Conservation (phyloP, 2,329 filamentous ascomycete genomes). For the Coniochaeta sp. region DNA sequence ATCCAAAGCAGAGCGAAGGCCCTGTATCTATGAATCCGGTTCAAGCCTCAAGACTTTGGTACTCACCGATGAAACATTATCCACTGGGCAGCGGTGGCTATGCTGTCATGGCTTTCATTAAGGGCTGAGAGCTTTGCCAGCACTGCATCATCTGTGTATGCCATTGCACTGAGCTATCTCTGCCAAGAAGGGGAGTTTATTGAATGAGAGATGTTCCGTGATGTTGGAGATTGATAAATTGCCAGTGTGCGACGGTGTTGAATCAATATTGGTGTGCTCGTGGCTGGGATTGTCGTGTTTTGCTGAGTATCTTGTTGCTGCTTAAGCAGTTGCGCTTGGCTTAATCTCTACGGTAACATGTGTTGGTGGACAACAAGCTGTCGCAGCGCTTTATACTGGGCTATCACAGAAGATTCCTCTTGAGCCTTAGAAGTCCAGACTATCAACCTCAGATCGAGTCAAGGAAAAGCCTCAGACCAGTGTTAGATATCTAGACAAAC, state of each 20-base stretch:
- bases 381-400: not conserved
- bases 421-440: not conserved
- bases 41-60: constrained; percentile 2
- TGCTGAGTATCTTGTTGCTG: not conserved
- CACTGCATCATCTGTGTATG: constrained; percentile 93
- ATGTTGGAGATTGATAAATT: not conserved
- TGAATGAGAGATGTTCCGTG: not conserved
- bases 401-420: not conserved
- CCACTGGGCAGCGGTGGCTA: constrained; percentile 95
- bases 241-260: not conserved
- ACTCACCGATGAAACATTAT: constrained; percentile 95
- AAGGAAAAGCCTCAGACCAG: not conserved
- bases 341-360: not conserved
- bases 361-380: not conserved
- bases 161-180: constrained; percentile 49
- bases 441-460: not conserved
- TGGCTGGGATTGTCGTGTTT: constrained; percentile 4
- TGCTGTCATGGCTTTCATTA: constrained; percentile 96
- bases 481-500: not conserved
- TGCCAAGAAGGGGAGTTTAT: not conserved
- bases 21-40: not conserved
- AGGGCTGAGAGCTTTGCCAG: constrained; percentile 89
- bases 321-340: not conserved
- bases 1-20: not conserved
- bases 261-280: not conserved